Base-by-base conservation (phyloP, 2,329 filamentous ascomycete species). In the Neopestalotiopsis sp. region DNA sequence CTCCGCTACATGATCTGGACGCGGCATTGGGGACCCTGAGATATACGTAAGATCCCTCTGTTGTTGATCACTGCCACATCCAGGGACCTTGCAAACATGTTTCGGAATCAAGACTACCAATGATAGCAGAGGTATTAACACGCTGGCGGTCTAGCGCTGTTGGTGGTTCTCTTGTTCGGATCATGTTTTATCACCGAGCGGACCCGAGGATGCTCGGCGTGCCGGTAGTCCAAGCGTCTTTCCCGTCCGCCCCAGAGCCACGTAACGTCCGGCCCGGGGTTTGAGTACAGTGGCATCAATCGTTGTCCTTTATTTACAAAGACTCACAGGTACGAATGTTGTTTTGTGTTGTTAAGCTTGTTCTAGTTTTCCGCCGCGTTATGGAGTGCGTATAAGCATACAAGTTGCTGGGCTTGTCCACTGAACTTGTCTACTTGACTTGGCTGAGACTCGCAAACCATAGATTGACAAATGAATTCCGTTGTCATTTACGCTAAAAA, bases 1-100 rank as follows among this genome's bases (percentile, higher is more conserved):
- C 45, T 52, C 45, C 45, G 45, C 45, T 52, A 52, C 45, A 52
- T 52, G 45, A 52, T 52, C 45, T 52, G n/a, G 45, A 52, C 45
- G 45, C 45, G 45, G 45, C 45, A 52, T 52, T 10, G 45, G n/a
- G 5, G n/a, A 52, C n/a, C n/a, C 45, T 52, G 45, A 24, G n/a
- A 52, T 52, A 52, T 52, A 52, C 45, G 45, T 52, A 52, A 52
- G 45, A 24, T 52, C n/a, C n/a, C 9, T 52, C 9, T 12, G 20
- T 52, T 17, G 45, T 52, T 52, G 45, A 52, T 52, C 45, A 52
- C n/a, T 52, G n/a, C 45, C n/a, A 9, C n/a, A 52, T 52, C 45
- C n/a, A 52, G 45, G n/a, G 45, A 52, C 45, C 45, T 17, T 52
- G 45, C 45, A 7, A 17, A 17, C 17, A n/a, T 52, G 45, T 52